Conservation (phyloP, 2,329 filamentous ascomycete genomes). For the Fusarium decemcellulare region DNA sequence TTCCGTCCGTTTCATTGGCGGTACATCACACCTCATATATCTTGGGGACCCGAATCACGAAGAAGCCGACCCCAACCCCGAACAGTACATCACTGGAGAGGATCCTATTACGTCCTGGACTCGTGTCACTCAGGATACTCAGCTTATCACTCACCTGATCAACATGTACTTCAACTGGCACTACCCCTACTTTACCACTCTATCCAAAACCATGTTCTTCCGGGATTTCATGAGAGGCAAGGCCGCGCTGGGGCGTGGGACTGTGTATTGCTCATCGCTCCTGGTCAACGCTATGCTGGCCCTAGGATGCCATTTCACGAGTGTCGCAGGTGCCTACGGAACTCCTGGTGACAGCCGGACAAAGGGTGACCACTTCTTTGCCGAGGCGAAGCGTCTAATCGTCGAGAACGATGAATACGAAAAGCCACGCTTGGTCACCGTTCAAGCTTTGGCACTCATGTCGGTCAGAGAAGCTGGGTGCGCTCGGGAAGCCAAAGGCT, state of each 20-base stretch:
- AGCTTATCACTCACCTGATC: conserved; percentile 87
- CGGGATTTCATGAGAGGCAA: conserved; percentile 85
- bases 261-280: conserved; percentile 87
- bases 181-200: conserved; percentile 94
- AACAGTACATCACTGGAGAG: conserved; percentile 67
- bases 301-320: conserved; percentile 93
- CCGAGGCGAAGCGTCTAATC: conserved; percentile 90
- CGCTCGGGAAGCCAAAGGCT: conserved; percentile 93
- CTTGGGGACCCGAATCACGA: conserved; percentile 67
- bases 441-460: conserved; percentile 95
- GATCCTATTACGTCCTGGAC: conserved; percentile 91
- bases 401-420: conserved; percentile 95
- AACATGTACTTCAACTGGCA: conserved; percentile 99
- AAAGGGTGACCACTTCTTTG: conserved; percentile 96
- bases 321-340: conserved; percentile 78
- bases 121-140: conserved; percentile 82
- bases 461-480: conserved; percentile 96
- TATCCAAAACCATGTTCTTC: conserved; percentile 90
- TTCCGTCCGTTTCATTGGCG: conserved; percentile 90
- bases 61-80: conserved; percentile 58
- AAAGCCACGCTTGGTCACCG: conserved; percentile 87
- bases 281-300: conserved; percentile 96
- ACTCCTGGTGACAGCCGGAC: conserved; percentile 83
- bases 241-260: conserved; percentile 67
- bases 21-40: conserved; percentile 94